A percentile compares a stretch with the other conserved stretches of the same genome.
Conservation (phyloP, 179 eudicot species). For the Carnegiea gigantea region DNA sequence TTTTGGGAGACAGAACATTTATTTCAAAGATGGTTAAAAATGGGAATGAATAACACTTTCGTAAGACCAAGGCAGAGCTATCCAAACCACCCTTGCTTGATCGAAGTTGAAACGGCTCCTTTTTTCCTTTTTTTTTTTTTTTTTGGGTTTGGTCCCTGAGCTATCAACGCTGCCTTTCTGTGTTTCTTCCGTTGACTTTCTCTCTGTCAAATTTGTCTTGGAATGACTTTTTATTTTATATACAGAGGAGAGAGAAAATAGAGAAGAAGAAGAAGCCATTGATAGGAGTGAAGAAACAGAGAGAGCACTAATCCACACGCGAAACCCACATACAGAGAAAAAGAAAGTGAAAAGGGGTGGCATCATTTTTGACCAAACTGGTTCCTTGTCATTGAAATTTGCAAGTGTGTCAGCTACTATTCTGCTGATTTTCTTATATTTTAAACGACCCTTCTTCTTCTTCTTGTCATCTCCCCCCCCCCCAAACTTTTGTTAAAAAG, state of each 20-base stretch:
- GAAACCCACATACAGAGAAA: not conserved
- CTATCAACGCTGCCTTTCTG: not conserved
- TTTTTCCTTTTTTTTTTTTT: too few relatives aligned
- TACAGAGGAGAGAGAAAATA: not conserved
- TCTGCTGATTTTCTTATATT: conserved; percentile 19
- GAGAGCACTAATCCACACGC: conserved; percentile 37
- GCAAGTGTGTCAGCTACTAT: conserved; percentile 41
- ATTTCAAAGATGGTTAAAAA: conserved; percentile 1
- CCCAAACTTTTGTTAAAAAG: not conserved
- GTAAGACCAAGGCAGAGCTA: not conserved
- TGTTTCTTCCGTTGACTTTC: conserved; percentile 34
- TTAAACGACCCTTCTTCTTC: not conserved
- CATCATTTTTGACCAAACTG: conserved; percentile 28
- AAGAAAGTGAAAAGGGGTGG: not conserved
- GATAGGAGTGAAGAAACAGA: conserved; percentile 28
- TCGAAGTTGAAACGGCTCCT: conserved; percentile 26
- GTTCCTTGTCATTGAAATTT: conserved; percentile 34
- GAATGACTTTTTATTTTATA: not conserved
- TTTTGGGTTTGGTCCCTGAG: not conserved
- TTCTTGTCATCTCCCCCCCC: not conserved
- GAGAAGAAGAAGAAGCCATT: conserved; percentile 17
- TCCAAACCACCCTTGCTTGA: too few relatives aligned
- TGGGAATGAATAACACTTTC: not conserved
- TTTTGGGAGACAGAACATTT: not conserved
- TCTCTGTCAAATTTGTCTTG: conserved; percentile 24